Evolutionary conservation across 2,329 filamentous ascomycete genomes (phyloP), one percentile per base, ranked within the genome.

Genomic region (Colletotrichum sp.): DNA sequence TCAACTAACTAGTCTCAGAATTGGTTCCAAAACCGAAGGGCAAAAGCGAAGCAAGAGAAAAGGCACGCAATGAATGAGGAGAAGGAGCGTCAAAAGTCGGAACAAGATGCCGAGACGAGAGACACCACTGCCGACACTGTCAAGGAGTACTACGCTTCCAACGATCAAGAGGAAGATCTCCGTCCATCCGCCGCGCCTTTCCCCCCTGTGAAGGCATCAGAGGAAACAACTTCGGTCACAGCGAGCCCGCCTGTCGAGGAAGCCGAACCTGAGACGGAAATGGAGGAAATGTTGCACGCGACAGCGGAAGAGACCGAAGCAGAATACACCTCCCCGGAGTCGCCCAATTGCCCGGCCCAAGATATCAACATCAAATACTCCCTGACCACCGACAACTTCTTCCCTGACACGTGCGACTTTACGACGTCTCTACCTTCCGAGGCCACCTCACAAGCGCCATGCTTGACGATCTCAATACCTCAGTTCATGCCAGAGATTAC

Each of bases 11-110:
- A 21, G 21, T 36, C 26, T 12, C 68, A 93, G 91, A 93, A 93
- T 80, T 93, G 92, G 92, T 93, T 93, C 80, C 92, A 93, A 79
- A 93, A 93, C 80, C 87, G 92, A 75, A 88, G 92, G 67, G 91
- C 92, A 69, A 90, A 92, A 83, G 90, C 91, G 77, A 92, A 92
- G 88, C 91, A 93, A 80, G 90, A 92, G 81, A 89, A 88, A 80
- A 92, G 91, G 77, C 43, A 85, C 88, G 60, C 85, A 87, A 21
- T 52, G n/a, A 52, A 52, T 72, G 88, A 88, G 70, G 87, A 88
- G 76, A 87, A 90, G 77, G 87, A 87, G 26, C 84, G 71, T 21
- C 73, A 73, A 12, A 80, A 79, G 58, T 69, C 74, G 16, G 75
- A 84, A 26, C 85, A 86, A 70, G 82, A 82, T 16, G 83, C 82